Conservation (phyloP, 768 basidiomycete genomes). For the Podaxis carcinomalis region DNA sequence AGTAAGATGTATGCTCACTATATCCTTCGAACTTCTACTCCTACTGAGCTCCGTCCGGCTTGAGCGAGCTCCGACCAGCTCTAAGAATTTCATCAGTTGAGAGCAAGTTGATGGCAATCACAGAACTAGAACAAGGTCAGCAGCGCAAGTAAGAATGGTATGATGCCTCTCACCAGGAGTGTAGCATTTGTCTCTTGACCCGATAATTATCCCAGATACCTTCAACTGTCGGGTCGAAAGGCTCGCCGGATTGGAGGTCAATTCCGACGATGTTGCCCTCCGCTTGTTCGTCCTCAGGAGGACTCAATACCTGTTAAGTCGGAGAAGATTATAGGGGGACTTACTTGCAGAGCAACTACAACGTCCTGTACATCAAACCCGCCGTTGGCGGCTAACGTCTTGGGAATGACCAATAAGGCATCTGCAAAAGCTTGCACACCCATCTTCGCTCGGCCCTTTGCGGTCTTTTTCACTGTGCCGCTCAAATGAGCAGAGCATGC, state of each 20-base stretch:
- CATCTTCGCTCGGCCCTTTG: constrained; percentile 94
- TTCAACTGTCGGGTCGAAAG: constrained; percentile 92
- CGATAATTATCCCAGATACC: constrained; percentile 99
- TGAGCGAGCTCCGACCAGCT: constrained; percentile 83
- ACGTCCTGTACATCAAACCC: constrained; percentile 97
- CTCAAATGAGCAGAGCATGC: constrained; percentile 84
- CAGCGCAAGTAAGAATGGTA: constrained; percentile 10
- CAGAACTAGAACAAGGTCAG: constrained; percentile 52
- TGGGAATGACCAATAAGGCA: constrained; percentile 90
- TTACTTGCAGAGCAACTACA: constrained; percentile 84
- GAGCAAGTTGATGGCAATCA: constrained; percentile 92
- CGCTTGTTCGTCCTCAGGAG: constrained; percentile 78
- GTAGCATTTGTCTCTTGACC: constrained; percentile 98
- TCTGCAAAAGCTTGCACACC: constrained; percentile 98
- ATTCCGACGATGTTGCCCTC: constrained; percentile 92
- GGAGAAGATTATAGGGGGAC: neutral
- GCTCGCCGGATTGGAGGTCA: constrained; percentile 90
- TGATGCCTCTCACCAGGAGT: constrained; percentile 71
- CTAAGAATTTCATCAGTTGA: constrained; percentile 95
- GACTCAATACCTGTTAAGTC: neutral
- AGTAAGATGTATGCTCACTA: neutral
- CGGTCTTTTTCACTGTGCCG: constrained; percentile 73
- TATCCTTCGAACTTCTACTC: constrained; percentile 4
- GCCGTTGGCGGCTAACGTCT: constrained; percentile 93
- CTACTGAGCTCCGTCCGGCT: constrained; percentile 65